Conservation (phyloP, 805 yeast genomes). For the Brettanomyces bruxellensis region DNA sequence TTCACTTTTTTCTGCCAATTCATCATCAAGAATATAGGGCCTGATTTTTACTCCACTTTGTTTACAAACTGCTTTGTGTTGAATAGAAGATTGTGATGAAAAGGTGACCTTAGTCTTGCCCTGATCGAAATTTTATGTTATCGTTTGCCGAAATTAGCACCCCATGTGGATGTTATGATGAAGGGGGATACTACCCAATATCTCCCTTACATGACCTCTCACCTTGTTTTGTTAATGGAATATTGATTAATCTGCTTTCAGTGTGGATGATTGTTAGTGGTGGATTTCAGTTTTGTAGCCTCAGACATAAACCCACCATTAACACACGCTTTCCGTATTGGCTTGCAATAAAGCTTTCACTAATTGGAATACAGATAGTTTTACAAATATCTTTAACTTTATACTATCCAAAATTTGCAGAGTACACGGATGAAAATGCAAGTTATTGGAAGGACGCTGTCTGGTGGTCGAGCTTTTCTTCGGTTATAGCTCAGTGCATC, state of each 20-base stretch:
- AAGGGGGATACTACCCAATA: conserved; percentile 35
- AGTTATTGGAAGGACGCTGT: conserved; percentile 14
- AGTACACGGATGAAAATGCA: conserved; percentile 6
- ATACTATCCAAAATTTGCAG: conserved; percentile 3
- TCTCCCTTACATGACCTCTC: conserved; percentile 34
- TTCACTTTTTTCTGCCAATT: too few species aligned
- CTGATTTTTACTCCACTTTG: too few species aligned
- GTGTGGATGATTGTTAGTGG: conserved; percentile 30
- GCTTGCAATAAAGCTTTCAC: conserved; percentile 31
- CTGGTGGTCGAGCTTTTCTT: conserved; percentile 20
- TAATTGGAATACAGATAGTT: conserved; percentile 28
- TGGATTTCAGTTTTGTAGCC: conserved; percentile 22
- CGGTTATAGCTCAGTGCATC: conserved; percentile 36
- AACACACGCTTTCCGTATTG: conserved; percentile 13
- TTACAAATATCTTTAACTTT: conserved; percentile 20
- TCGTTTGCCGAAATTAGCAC: not conserved
- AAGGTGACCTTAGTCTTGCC: too few species aligned
- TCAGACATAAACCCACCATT: conserved; percentile 23
- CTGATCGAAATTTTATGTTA: too few species aligned
- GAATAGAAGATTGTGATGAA: too few species aligned
- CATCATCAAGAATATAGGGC: too few species aligned
- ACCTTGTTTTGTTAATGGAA: conserved; percentile 39
- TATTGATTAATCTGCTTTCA: conserved; percentile 27
- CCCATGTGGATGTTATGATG: conserved; percentile 22
- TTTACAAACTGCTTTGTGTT: too few species aligned